Evolutionary conservation across 257 asterid species (phyloP), one percentile per base, ranked within the genome.

Genomic region (Nemophila menziesii): DNA sequence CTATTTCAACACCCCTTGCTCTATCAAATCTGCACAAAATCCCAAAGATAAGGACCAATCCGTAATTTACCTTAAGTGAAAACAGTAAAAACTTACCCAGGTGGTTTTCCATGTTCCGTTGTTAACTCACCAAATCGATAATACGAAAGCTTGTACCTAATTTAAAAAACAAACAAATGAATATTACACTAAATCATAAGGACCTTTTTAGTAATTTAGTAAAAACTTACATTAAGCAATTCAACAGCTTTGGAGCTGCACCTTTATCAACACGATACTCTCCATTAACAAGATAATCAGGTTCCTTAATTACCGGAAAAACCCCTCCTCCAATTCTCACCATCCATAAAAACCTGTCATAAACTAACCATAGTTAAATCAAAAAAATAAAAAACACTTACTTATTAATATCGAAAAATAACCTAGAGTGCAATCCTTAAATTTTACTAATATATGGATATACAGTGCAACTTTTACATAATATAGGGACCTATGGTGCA

Each of bases 261-360:
- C 98, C 98, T 70, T 77, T 80, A 65, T 90, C 98, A 39, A 90
- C 96, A 54, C 96, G 98, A 57, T 78, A 90, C 70, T 90, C 98
- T 46, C 98, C 98, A 56, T 90, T 90, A 62, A 74, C 98, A 52
- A 90, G 98, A 75, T 90, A 90, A 77, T 90, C 98, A 18, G 96
- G 93, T 52, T 90, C 98, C 74, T 90, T 85, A 42, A 90, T 90
- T 24, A 90, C 83, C 37, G 98, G 98, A 49, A 80, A 90, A 45
- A 90, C 94, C 33, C 96, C 96, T 0, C 98, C 98, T 48, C 96
- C 98, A 55, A 90, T 90, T 66, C 98, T 74, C 53, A 90, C 98
- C 98, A 90, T 90, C 98, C 98, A 90, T 73, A 90, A 72, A 66
- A 90, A 89, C 62, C 97, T 87, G 73, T 38, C 14, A 62, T 22